A percentile compares a stretch with the other conserved stretches of the same genome.
phyloP scores from a whole-genome alignment of 352 stramenopile genomes.

The Pythium phragmitis region DNA sequence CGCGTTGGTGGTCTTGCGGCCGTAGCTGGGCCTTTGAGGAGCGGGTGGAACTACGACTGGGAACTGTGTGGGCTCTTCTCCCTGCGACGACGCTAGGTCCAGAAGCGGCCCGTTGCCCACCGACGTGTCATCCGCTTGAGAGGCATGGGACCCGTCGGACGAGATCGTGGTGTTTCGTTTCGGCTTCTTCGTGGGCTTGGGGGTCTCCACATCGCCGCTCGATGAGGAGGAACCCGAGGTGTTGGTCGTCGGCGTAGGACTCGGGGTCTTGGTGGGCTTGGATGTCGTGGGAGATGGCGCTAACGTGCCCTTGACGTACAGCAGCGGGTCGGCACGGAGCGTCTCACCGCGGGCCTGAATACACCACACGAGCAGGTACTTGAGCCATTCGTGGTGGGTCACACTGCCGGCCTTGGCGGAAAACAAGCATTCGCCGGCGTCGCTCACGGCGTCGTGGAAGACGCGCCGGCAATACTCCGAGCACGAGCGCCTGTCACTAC shows the following conservation, averaged over 20 bases:
- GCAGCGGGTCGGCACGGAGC: constrained; percentile 13
- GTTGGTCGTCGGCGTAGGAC: not conserved
- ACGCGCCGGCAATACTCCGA: constrained; percentile 14
- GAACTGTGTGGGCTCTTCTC: not conserved
- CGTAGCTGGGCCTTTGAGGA: not conserved
- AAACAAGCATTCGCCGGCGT: constrained; percentile 19
- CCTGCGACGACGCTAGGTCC: constrained; percentile 1
- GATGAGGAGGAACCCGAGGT: constrained; percentile 2
- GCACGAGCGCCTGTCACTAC: not conserved
- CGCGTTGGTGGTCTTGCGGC: not conserved
- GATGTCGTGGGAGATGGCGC: constrained; percentile 8
- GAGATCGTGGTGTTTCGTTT: not conserved
- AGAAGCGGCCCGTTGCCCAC: not conserved
- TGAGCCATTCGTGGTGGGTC: constrained; percentile 25
- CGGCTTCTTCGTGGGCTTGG: not conserved
- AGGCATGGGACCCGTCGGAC: not conserved
- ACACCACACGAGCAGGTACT: constrained; percentile 24
- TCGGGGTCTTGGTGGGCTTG: constrained; percentile 17
- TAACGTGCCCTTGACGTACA: constrained; percentile 5
- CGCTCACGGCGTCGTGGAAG: constrained; percentile 17
- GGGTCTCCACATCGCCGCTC: not conserved
- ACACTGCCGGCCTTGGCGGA: constrained; percentile 13
- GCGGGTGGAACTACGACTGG: not conserved
- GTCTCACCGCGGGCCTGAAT: constrained; percentile 11
- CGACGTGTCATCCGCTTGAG: not conserved